These are phyloP conservation scores for Lactarius hengduanensis DNA, from an alignment of 768 basidiomycete genomes.

Conservation along the genomic window DNA sequence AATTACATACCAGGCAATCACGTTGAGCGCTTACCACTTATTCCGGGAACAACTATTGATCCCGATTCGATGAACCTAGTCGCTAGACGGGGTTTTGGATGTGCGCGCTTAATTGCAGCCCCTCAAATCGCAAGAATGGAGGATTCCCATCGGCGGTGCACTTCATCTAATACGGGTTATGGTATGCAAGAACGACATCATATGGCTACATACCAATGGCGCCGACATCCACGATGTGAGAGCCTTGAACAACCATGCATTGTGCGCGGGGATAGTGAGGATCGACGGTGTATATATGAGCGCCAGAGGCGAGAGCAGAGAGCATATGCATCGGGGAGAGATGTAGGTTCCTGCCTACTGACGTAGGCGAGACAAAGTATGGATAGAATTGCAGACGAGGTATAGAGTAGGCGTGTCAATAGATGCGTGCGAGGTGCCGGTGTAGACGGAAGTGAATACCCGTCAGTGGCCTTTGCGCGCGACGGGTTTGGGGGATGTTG, in stretches of 20 bases:
- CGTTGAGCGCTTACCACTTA: constrained; percentile 53
- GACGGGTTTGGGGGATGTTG: constrained; percentile 22
- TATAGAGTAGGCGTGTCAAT: constrained; percentile 22
- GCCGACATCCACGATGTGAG: constrained; percentile 53
- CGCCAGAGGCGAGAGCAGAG: constrained; percentile 55
- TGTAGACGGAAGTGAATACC: background rate
- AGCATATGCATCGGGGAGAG: constrained; percentile 45
- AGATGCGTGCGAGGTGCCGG: constrained; percentile 9
- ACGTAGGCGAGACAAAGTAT: constrained; percentile 27
- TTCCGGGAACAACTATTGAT: constrained; percentile 67
- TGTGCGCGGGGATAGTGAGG: constrained; percentile 48
- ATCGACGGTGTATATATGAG: constrained; percentile 69
- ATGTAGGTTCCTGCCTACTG: constrained; percentile 4
- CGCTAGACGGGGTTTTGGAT: constrained; percentile 34
- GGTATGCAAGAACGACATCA: background rate
- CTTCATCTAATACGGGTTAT: constrained; percentile 39
- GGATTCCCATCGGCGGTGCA: constrained; percentile 43
- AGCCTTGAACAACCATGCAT: constrained; percentile 59
- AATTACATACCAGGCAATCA: constrained; percentile 15
- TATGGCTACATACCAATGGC: constrained; percentile 47
- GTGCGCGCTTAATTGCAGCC: constrained; percentile 29
- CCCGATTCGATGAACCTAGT: constrained; percentile 53
- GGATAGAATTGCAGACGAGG: constrained; percentile 31
- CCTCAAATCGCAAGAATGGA: constrained; percentile 29
- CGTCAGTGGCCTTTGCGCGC: constrained; percentile 7